These are phyloP conservation scores for Aureobasidium sp. DNA, from an alignment of 2,329 filamentous ascomycete species.

Conservation along the genomic window DNA sequence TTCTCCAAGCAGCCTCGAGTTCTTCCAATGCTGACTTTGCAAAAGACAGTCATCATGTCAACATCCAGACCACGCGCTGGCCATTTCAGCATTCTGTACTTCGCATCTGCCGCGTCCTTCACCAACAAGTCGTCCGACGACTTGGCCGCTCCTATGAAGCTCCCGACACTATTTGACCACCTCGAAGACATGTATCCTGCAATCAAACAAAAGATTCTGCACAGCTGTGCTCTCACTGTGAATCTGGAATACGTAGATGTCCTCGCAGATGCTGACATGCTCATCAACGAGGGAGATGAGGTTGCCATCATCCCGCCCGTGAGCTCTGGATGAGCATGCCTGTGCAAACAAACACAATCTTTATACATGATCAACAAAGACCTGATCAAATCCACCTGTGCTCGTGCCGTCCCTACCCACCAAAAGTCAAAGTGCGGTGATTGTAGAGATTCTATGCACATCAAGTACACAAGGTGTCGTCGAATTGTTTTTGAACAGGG, in stretches of 20 bases:
- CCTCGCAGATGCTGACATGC: slow-evolving; percentile 38
- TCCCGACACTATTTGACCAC: slow-evolving; percentile 54
- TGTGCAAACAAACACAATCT: neutral
- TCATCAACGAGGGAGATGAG: slow-evolving; percentile 68
- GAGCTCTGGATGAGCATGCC: slow-evolving; percentile 59
- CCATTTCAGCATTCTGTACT: slow-evolving; percentile 77
- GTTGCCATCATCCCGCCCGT: slow-evolving; percentile 83
- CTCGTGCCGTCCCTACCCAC: neutral
- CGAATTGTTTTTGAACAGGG: neutral
- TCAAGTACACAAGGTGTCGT: neutral
- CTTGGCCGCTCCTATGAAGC: slow-evolving; percentile 56
- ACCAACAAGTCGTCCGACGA: slow-evolving; percentile 60
- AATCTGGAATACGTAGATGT: slow-evolving; percentile 76
- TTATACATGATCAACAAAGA: neutral
- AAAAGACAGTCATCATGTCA: slow-evolving; percentile 25
- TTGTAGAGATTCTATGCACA: neutral
- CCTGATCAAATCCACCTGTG: neutral
- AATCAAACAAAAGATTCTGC: slow-evolving; percentile 59
- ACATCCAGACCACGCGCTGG: slow-evolving; percentile 45
- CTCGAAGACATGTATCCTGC: slow-evolving; percentile 64
- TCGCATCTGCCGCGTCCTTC: slow-evolving; percentile 64
- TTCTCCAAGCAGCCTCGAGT: neutral
- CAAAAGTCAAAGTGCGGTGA: neutral
- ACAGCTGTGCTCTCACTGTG: slow-evolving; percentile 67
- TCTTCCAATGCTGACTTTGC: neutral